Percentiles rank a stretch among this genome's conserved stretches.
Evolutionary conservation across 768 basidiomycete genomes (phyloP).

Genomic region (Clathrus columnatus): DNA sequence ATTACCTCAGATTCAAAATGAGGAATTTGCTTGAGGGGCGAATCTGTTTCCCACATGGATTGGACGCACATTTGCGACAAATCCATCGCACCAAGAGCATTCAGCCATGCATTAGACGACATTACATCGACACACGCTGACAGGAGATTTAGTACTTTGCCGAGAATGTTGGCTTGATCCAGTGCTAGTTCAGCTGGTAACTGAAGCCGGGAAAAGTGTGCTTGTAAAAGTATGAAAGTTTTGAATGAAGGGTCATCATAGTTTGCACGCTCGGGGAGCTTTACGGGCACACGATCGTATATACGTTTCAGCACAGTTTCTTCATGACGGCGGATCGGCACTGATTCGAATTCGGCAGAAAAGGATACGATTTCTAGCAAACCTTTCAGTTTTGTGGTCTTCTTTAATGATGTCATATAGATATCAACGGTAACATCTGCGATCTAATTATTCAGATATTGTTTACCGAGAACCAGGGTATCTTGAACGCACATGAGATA

Average conservation of each 20-base stretch:
- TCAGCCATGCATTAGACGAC: slow-evolving; percentile 94
- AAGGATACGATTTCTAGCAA: slow-evolving; percentile 94
- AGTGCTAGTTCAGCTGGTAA: slow-evolving; percentile 90
- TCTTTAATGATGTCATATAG: slow-evolving; percentile 89
- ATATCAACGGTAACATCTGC: slow-evolving; percentile 94
- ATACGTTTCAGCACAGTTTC: slow-evolving; percentile 75
- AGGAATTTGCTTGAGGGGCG: slow-evolving; percentile 90
- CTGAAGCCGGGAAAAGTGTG: slow-evolving; percentile 90
- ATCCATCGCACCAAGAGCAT: slow-evolving; percentile 94
- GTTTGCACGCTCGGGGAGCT: slow-evolving; percentile 65
- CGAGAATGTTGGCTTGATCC: slow-evolving; percentile 80
- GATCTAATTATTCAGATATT: slow-evolving; percentile 14
- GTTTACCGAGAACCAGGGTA: too few relatives aligned
- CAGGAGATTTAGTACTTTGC: slow-evolving; percentile 84
- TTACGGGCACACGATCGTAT: slow-evolving; percentile 95
- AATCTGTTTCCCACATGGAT: slow-evolving; percentile 96
- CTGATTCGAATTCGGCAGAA: slow-evolving; percentile 89
- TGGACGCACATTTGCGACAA: slow-evolving; percentile 98
- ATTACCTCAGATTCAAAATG: slow-evolving; percentile 87
- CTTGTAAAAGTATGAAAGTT: slow-evolving; percentile 92
- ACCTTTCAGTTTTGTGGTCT: slow-evolving; percentile 94
- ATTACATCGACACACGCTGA: slow-evolving; percentile 97
- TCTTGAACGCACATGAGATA: slow-evolving; percentile 62
- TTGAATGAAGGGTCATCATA: slow-evolving; percentile 98
- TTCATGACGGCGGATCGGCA: slow-evolving; percentile 94